Percentiles rank a stretch among this genome's conserved stretches.
Evolutionary conservation across 192 early-diverging fungal species (phyloP).

Genomic region (Gamsiella multidivaricata): DNA sequence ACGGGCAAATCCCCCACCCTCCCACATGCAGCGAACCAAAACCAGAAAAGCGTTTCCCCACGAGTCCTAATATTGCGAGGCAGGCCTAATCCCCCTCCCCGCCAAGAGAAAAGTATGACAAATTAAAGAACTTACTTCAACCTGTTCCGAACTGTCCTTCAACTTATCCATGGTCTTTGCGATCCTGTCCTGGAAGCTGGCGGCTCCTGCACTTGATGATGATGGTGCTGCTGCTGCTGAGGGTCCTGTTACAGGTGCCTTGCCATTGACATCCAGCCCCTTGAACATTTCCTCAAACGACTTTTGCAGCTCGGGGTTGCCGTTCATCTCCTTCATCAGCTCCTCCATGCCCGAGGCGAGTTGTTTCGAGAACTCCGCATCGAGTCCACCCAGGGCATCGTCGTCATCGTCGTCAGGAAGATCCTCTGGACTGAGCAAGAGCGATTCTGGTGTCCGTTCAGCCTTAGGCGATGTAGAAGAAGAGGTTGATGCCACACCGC

Average conservation of each 20-base stretch:
- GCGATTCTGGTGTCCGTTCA: slow-evolving; percentile 26
- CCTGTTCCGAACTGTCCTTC: slow-evolving; percentile 84
- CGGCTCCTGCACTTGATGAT: not conserved
- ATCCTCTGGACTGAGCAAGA: slow-evolving; percentile 38
- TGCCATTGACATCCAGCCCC: slow-evolving; percentile 48
- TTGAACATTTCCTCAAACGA: slow-evolving; percentile 68
- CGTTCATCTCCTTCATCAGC: slow-evolving; percentile 72
- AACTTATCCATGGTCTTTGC: slow-evolving; percentile 91
- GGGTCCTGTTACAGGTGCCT: slow-evolving; percentile 17
- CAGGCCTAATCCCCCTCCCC: no score
- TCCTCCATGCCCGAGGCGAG: slow-evolving; percentile 87
- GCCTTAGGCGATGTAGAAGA: slow-evolving; percentile 33
- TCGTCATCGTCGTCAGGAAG: slow-evolving; percentile 39
- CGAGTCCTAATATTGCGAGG: no score
- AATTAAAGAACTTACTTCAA: slow-evolving; percentile 70
- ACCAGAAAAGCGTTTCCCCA: no score
- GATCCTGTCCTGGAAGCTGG: slow-evolving; percentile 89
- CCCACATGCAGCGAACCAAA: no score
- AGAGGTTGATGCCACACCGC: slow-evolving; percentile 3
- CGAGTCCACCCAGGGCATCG: slow-evolving; percentile 52
- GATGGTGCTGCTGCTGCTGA: slow-evolving; percentile 9
- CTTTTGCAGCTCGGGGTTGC: slow-evolving; percentile 62
- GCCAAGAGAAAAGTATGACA: not conserved
- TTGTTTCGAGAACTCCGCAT: slow-evolving; percentile 80
- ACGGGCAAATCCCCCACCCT: no score